These are phyloP conservation scores for Naganishia albida DNA, from an alignment of 1,284 basidiomycete species.

Conservation along the genomic window DNA sequence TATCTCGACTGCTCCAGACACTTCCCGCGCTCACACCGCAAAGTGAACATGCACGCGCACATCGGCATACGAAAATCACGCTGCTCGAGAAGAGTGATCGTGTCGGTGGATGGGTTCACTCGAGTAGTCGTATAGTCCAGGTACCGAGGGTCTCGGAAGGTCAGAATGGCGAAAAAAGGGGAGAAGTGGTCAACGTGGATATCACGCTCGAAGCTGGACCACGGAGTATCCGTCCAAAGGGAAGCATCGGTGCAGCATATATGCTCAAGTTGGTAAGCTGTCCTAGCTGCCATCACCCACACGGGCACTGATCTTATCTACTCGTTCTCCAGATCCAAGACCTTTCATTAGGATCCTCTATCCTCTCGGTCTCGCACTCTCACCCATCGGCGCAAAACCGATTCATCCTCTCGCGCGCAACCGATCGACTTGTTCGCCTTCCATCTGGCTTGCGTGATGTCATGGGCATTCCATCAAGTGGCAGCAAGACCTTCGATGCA, in stretches of 20 bases:
- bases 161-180: slow-evolving; percentile 40
- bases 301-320: not conserved
- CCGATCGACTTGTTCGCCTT: slow-evolving; percentile 58
- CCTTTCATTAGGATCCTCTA: slow-evolving; percentile 54
- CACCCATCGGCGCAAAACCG: slow-evolving; percentile 51
- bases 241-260: slow-evolving; percentile 58
- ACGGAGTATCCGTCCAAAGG: slow-evolving; percentile 73
- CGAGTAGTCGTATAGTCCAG: slow-evolving; percentile 55
- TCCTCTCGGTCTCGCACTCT: slow-evolving; percentile 44
- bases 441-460: slow-evolving; percentile 57
- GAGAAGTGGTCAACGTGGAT: slow-evolving; percentile 42
- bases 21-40: slow-evolving; percentile 1
- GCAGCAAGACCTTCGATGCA: not conserved
- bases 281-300: slow-evolving; percentile 32
- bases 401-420: slow-evolving; percentile 63
- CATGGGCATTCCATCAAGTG: slow-evolving; percentile 32
- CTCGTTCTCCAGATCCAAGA: slow-evolving; percentile 67
- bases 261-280: slow-evolving; percentile 75
- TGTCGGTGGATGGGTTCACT: slow-evolving; percentile 83
- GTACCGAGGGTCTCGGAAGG: slow-evolving; percentile 2
- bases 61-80: slow-evolving; percentile 56
- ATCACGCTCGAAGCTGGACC: slow-evolving; percentile 79
- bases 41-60: slow-evolving; percentile 2
- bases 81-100: slow-evolving; percentile 67
- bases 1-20: slow-evolving; percentile 32